Base-by-base conservation (phyloP, 1,284 basidiomycete genomes). In the Marasmius oreades region DNA sequence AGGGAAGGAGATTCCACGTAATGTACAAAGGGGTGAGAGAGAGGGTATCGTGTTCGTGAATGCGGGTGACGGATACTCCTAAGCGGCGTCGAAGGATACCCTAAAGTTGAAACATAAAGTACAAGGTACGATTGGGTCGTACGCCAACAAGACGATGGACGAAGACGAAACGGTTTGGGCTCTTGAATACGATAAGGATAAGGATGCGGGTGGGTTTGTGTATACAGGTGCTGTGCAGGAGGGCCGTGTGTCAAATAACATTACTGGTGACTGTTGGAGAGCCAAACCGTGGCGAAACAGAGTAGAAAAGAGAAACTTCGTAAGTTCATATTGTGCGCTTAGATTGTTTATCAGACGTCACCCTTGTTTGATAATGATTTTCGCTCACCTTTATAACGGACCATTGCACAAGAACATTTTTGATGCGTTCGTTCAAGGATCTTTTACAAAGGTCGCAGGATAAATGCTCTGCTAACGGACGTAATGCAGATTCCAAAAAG, bases 331-430 rank as follows among this genome's bases (percentile, higher is more conserved):
- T 60, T 16, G 58, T 62, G 8, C 60, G 52, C 62, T 62, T 33
- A 18, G 39, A 5, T 22, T 14, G 26, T 23, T 11, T 12, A 7
- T 26, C 14, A 22, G 39, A 37, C 39, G 37, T 53, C 20, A 55
- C 28, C 5, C 51, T 16, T 0, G 34, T 28, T 7, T 22, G 11
- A 26, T 24, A n/a, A 43, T 16, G 28, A 33, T 28, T 31, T 0
- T 51, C 11, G 56, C 69, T 37, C 62, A 88, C 88, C 75, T 88
- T 91, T 46, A 92, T 85, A 36, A 84, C 74, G 7, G 89, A 86
- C 89, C 89, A 92, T 64, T 90, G 86, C 20, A 85, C 70, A 44
- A 89, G 72, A 43, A 92, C 74, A 56, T 79, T 79, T 68, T 83
- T 85, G 52, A 91, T 80, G 28, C 89, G 80, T 42, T 87, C 84